Evolutionary conservation across 768 basidiomycete species (phyloP), one percentile per base, ranked within the genome.

Genomic region (Pholiota molesta): DNA sequence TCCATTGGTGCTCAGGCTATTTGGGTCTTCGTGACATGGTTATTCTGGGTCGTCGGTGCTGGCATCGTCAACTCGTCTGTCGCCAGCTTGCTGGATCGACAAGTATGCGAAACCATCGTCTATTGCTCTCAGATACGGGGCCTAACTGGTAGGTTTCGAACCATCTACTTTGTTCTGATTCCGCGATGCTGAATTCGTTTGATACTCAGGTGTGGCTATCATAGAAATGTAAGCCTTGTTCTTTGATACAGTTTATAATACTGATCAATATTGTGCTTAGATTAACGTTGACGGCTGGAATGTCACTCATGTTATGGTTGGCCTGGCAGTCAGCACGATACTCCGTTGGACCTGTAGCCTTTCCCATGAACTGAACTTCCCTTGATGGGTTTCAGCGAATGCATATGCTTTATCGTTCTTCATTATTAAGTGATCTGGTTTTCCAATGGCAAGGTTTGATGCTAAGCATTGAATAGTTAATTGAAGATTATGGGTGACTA

Each of bases 1-100:
- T 88, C 87, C 13, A 73, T 88, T 40, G 86, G 86, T 8, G 77
- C 85, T 0, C 88, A 89, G 66, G 79, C 78, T 13, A 72, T 87
- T 45, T 89, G 88, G 88, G 71, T 83, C 4, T 71, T 86, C 29
- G 61, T 81, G 1, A 87, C 87, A 14, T 87, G 84, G 85, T 66
- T 83, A 17, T 74, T 87, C 51, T 89, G 87, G 88, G 76, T 87
- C 19, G 75, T 85, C 14, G 84, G 85, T 45, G 78, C 85, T 3
- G 82, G 80, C 0, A 71, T 83, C 23, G 68, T 88, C 51, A 84
- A 85, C 63, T 75, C 76, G 39, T 78, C 84, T 6, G 68, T 84
- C 23, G 83, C 86, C 2, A 72, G 69, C 10, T 61, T 86, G 45
- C 74, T 85, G 53, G 71, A 75, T 58, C 71, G 68, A 29, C 73